Base-by-base conservation (phyloP, 176 grass and related monocot species). In the Juncus effusus region DNA sequence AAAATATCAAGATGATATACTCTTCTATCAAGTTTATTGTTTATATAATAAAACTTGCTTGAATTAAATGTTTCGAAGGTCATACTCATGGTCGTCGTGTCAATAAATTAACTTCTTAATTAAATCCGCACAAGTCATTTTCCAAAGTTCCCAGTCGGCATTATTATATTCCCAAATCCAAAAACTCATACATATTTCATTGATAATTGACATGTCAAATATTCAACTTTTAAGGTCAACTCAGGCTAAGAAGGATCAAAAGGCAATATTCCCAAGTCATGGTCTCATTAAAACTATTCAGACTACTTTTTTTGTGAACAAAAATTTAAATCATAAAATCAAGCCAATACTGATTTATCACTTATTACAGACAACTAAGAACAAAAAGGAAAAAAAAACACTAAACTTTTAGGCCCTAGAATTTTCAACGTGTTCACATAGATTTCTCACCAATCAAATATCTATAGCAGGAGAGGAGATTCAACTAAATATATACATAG, bases 401-500 rank as follows among this genome's bases (percentile, higher is more conserved):
- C 28, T 4, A 55, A 11, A 38, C 40, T 69, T 54, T 38, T 54
- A 56, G 49, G 36, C 63, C 36, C 66, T 56, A 56, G 56, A 40
- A 0, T 40, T 56, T 70, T 28, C 19, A 7, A 9, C 41, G 45
- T 70, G 15, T 70, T 40, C 51, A 70, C 54, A 53, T 38, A 28
- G 19, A 72, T 72, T 3, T 35, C 13, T 72, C 54, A 60, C 69
- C 54, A 72, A 72, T 42, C 69, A 72, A 72, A 56, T 70, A 70
- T 72, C 69, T 72, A 72, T 72, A 28, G 19, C 49, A 72, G 69
- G 19, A 28, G 19, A 28, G 58, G 55, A 72, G 55, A 72, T 47
- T 60, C 39, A 44, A 72, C 53, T 72, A 72, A 72, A 72, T 72
- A 72, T 72, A 72, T 72, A 72, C 69, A 72, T 40, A 40, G 56